phyloP scores from a whole-genome alignment of 139 green algal species.

The Tetradesmus lagerheimii region DNA sequence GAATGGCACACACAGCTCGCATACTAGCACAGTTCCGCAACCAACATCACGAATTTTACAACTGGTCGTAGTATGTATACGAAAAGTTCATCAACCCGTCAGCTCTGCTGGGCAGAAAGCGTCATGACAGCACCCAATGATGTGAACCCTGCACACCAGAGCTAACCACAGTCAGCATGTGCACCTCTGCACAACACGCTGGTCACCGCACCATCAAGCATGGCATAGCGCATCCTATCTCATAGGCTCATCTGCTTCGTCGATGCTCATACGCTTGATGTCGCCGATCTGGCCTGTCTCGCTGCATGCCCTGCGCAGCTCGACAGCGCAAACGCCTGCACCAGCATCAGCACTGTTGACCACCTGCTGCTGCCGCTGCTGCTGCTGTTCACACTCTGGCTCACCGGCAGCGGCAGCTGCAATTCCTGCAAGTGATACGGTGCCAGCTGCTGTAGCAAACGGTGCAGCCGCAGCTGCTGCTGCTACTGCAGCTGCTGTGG shows the following conservation, averaged over 20 bases:
- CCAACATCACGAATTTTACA: too few relatives aligned
- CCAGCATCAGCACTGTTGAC: neutral
- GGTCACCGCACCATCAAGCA: neutral
- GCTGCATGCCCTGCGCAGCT: neutral
- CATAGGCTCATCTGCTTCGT: neutral
- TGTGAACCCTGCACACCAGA: too few relatives aligned
- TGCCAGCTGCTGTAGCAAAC: neutral
- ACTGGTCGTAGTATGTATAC: too few relatives aligned
- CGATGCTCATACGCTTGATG: slow-evolving; percentile 30
- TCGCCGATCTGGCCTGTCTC: neutral
- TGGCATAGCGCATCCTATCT: neutral
- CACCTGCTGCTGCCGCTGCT: neutral
- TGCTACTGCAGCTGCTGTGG: neutral
- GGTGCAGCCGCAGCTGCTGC: neutral
- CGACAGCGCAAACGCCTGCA: neutral
- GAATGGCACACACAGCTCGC: too few relatives aligned
- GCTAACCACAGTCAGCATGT: too few relatives aligned
- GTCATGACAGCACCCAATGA: too few relatives aligned
- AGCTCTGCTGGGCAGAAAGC: too few relatives aligned
- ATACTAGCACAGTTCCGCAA: too few relatives aligned
- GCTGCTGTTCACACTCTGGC: neutral
- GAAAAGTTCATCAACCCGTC: too few relatives aligned
- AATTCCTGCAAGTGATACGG: neutral
- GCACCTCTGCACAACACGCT: too few relatives aligned
- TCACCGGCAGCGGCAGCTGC: neutral